A percentile compares a stretch with the other conserved stretches of the same genome.
Evolutionary conservation across 1,284 basidiomycete genomes (phyloP).

Genomic region (Rhodotorula sp.): DNA sequence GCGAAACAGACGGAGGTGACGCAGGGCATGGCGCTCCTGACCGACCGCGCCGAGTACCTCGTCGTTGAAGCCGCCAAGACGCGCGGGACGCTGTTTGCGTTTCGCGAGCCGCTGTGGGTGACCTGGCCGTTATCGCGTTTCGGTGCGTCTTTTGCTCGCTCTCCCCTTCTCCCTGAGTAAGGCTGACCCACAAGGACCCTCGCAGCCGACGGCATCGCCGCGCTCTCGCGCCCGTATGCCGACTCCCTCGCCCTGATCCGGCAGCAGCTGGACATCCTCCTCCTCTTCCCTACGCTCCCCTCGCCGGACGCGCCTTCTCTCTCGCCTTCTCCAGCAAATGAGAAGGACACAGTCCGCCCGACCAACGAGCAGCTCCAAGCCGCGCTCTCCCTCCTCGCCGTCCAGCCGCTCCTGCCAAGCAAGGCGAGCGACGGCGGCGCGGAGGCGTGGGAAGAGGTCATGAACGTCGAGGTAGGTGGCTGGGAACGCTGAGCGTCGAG

Average conservation of each 20-base stretch:
- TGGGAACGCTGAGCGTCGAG: slow-evolving; percentile 25
- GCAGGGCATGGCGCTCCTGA: slow-evolving; percentile 22
- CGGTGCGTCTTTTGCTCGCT: slow-evolving; percentile 39
- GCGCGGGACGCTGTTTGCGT: slow-evolving; percentile 38
- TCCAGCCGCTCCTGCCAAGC: slow-evolving; percentile 37
- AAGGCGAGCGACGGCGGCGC: slow-evolving; percentile 19
- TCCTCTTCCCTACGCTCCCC: slow-evolving; percentile 33
- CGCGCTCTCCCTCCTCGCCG: slow-evolving; percentile 27
- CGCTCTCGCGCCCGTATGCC: slow-evolving; percentile 24
- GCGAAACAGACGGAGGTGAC: slow-evolving; percentile 10
- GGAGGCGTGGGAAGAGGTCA: slow-evolving; percentile 42
- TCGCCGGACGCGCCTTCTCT: neutral
- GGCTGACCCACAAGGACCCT: neutral
- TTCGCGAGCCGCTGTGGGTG: slow-evolving; percentile 44
- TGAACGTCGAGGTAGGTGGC: slow-evolving; percentile 36
- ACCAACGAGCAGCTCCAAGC: slow-evolving; percentile 34
- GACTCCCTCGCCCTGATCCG: slow-evolving; percentile 37
- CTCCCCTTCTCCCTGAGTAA: neutral
- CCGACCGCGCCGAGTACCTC: slow-evolving; percentile 35
- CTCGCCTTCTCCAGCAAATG: neutral
- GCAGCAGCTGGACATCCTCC: slow-evolving; percentile 33
- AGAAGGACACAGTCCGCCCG: slow-evolving; percentile 11
- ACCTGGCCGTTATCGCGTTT: slow-evolving; percentile 45
- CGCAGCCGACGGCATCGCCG: slow-evolving; percentile 33
- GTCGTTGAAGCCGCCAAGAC: slow-evolving; percentile 39